Percentiles rank a stretch among this genome's conserved stretches.
phyloP scores from a whole-genome alignment of 345 rosid species.

The Crucihimalaya himalaica region DNA sequence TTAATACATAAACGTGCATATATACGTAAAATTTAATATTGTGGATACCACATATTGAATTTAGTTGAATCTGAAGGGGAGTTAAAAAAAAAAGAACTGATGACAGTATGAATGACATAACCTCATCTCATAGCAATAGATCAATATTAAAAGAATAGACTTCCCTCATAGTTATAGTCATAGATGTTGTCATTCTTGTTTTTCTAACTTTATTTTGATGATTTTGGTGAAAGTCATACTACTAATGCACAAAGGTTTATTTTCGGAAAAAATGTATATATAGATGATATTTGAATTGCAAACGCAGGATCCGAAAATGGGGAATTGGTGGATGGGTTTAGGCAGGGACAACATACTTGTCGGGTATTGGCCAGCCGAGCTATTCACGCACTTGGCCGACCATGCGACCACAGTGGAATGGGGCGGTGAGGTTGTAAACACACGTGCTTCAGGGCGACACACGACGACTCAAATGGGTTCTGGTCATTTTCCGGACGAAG shows the following conservation, averaged over 20 bases:
- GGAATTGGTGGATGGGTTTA: conserved; percentile 99
- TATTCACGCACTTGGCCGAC: conserved; percentile 83
- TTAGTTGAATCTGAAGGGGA: background rate
- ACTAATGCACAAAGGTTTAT: background rate
- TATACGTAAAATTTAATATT: background rate
- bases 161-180: background rate
- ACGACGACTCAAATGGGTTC: conserved; percentile 98
- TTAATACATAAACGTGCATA: background rate
- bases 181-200: background rate
- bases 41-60: background rate
- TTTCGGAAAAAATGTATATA: background rate
- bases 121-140: too few species aligned
- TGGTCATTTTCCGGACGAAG: conserved; percentile 84
- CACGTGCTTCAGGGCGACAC: conserved; percentile 77
- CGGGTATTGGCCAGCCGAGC: conserved; percentile 98
- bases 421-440: conserved; percentile 97
- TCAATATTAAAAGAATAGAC: too few species aligned
- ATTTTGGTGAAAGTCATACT: background rate
- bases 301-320: conserved; percentile 80
- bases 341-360: conserved; percentile 80
- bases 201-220: background rate
- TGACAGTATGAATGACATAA: background rate
- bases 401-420: conserved; percentile 96
- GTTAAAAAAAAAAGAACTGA: background rate
- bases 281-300: background rate